These are phyloP conservation scores for Fusarium virguliforme DNA, from an alignment of 2,329 filamentous ascomycete genomes.

Conservation along the genomic window DNA sequence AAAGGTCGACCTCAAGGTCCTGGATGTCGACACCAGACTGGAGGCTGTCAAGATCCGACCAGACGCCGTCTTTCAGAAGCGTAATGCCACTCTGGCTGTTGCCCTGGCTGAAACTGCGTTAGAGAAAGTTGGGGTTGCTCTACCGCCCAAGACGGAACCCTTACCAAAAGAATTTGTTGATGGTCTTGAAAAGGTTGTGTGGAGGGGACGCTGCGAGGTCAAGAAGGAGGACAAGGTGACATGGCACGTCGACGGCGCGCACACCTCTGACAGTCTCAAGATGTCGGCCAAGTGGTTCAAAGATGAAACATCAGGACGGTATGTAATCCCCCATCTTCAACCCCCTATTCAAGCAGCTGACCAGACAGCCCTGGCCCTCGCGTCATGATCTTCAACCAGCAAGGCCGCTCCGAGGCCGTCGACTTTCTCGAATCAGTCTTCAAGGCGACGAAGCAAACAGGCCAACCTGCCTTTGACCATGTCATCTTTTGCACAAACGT, in stretches of 20 bases:
- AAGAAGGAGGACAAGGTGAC: conserved; percentile 70
- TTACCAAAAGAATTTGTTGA: conserved; percentile 77
- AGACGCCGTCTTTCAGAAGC: conserved; percentile 71
- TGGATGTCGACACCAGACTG: conserved; percentile 65
- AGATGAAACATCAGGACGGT: conserved; percentile 59
- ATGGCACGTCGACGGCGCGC: conserved; percentile 95
- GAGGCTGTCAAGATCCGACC: conserved; percentile 65
- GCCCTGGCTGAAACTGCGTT: conserved; percentile 68
- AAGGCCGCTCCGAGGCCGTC: conserved; percentile 69
- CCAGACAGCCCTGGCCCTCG: conserved; percentile 57
- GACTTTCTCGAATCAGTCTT: conserved; percentile 68
- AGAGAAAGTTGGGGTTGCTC: conserved; percentile 59
- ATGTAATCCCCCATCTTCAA: conserved; percentile 23
- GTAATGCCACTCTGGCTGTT: conserved; percentile 70
- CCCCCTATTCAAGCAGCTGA: neutral
- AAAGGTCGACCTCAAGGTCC: conserved; percentile 62
- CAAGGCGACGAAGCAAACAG: conserved; percentile 53
- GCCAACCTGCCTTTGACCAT: conserved; percentile 72
- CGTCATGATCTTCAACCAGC: conserved; percentile 91
- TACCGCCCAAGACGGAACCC: conserved; percentile 46
- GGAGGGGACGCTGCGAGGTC: conserved; percentile 84
- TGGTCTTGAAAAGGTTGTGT: conserved; percentile 82
- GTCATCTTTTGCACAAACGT: conserved; percentile 89
- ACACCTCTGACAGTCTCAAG: conserved; percentile 91
- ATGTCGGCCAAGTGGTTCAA: conserved; percentile 89